Conservation (phyloP, 345 rosid species). For the Syzygium oleosum region DNA sequence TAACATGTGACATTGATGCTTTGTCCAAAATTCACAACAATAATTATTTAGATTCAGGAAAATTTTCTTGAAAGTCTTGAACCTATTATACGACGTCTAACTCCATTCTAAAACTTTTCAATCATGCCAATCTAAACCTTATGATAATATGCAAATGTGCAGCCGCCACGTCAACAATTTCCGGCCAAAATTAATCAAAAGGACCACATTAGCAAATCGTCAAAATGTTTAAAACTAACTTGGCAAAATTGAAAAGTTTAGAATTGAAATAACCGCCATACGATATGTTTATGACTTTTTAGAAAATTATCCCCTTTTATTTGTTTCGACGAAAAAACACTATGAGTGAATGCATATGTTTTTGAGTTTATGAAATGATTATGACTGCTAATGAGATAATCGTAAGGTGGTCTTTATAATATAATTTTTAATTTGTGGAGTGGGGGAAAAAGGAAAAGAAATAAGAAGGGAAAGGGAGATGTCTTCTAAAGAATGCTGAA, state of each 20-base stretch:
- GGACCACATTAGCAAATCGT: not conserved
- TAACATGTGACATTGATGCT: not conserved
- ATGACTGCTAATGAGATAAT: not conserved
- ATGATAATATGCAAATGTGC: too few relatives aligned
- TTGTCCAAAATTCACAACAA: not conserved
- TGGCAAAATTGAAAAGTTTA: not conserved
- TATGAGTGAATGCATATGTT: not conserved
- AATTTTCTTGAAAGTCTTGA: not conserved
- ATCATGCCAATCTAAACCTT: not conserved
- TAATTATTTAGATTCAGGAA: not conserved
- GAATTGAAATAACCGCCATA: fast-evolving
- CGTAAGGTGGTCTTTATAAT: not conserved
- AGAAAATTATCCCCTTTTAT: not conserved
- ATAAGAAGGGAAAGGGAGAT: not conserved
- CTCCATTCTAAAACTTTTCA: not conserved
- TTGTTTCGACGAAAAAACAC: not conserved
- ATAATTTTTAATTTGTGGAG: not conserved
- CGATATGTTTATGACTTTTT: not conserved
- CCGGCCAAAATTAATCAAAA: not conserved
- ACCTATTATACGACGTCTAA: fast-evolving
- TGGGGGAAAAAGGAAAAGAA: too few relatives aligned
- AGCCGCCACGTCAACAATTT: not conserved
- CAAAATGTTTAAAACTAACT: not conserved
- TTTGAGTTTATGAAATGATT: not conserved
- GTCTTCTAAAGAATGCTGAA: not conserved